Percentiles rank a stretch among this genome's conserved stretches.
Conservation (phyloP, 495 filamentous ascomycete species). For the Immersiella caudata region DNA sequence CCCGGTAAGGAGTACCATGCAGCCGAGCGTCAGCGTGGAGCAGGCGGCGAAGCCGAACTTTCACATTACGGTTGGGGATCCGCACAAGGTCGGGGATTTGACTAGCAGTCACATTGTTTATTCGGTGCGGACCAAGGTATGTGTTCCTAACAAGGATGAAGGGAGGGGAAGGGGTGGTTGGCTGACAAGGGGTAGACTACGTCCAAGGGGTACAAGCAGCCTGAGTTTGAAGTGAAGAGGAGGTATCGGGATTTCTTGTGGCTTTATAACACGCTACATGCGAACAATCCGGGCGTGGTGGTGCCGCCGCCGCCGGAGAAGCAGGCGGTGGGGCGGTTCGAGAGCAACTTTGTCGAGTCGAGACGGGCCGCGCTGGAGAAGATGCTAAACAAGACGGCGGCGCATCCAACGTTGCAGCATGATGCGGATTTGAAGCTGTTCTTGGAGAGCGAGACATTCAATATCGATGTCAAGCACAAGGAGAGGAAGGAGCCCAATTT, state of each 20-base stretch:
- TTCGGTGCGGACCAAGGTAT: conserved; percentile 89
- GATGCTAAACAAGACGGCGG: conserved; percentile 94
- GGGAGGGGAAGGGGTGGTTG: background rate
- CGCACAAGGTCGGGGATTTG: conserved; percentile 95
- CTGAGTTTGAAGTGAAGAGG: conserved; percentile 88
- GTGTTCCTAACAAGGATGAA: conserved; percentile 5
- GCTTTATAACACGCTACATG: conserved; percentile 92
- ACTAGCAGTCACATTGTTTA: conserved; percentile 98
- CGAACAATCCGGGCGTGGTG: conserved; percentile 91
- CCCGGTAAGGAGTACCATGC: conserved; percentile 61
- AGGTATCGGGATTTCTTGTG: conserved; percentile 96
- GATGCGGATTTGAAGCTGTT: conserved; percentile 95
- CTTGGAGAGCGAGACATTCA: conserved; percentile 93
- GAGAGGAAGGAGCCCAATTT: conserved; percentile 86
- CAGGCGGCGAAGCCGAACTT: conserved; percentile 90
- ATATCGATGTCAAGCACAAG: conserved; percentile 95
- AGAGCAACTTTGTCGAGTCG: conserved; percentile 94
- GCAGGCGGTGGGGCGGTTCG: conserved; percentile 94
- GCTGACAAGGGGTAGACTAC: conserved; percentile 63
- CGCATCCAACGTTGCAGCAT: conserved; percentile 88
- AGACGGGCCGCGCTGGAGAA: conserved; percentile 87
- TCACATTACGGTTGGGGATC: conserved; percentile 91
- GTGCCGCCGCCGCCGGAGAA: conserved; percentile 97
- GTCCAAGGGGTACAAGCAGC: conserved; percentile 90
- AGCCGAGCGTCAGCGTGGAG: conserved; percentile 84